Conservation (phyloP, 768 basidiomycete genomes). For the Pleurotus giganteus region DNA sequence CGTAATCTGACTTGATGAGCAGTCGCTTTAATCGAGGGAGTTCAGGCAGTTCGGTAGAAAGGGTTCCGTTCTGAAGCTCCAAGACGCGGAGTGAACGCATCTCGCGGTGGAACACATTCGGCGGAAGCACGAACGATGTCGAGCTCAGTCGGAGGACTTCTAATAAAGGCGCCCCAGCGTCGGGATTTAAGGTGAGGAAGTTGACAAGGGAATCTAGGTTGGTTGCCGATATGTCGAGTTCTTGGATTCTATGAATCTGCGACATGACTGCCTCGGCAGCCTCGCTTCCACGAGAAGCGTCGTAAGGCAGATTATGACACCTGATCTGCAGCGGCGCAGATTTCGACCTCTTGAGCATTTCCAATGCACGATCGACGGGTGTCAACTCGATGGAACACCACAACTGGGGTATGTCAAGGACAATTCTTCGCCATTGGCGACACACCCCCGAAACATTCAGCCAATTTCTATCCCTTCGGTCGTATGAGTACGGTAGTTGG, state of each 20-base stretch:
- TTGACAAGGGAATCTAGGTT: background rate
- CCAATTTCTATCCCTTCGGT: background rate
- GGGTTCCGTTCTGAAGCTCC: background rate
- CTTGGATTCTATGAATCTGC: background rate
- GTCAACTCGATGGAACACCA: background rate
- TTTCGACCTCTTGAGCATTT: background rate
- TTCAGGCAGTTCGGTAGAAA: background rate
- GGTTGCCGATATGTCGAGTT: background rate
- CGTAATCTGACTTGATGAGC: background rate
- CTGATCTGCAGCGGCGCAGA: background rate
- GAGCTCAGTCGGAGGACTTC: background rate
- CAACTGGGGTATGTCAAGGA: background rate
- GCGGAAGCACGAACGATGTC: background rate
- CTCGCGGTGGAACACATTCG: background rate
- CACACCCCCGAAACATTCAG: constrained; percentile 5
- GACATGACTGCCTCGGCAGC: background rate
- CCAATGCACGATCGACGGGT: background rate
- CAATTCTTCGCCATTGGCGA: background rate
- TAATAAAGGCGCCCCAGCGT: background rate
- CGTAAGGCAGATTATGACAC: background rate
- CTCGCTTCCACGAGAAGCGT: background rate
- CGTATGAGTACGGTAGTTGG: too few relatives aligned
- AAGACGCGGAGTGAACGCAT: constrained; percentile 1
- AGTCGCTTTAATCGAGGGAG: background rate
- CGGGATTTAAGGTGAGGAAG: background rate